Conservation (phyloP, 495 filamentous ascomycete genomes). For the Trichoderma reesei region DNA sequence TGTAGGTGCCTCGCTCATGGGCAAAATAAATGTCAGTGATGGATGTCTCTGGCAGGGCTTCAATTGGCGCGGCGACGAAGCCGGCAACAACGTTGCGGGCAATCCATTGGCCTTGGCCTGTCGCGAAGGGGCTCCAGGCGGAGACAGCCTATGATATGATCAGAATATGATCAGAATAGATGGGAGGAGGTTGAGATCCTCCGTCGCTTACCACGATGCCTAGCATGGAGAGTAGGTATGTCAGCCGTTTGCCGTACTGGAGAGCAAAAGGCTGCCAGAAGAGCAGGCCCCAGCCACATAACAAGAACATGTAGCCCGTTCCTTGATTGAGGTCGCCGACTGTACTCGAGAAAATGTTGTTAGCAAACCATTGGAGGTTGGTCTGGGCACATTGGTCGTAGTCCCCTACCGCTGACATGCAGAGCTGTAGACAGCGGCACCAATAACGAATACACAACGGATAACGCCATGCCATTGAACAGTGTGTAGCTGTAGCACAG, state of each 20-base stretch:
- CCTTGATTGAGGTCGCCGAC: slow-evolving; percentile 34
- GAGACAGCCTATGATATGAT: slow-evolving; percentile 20
- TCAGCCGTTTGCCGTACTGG: slow-evolving; percentile 55
- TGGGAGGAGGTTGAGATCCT: neutral
- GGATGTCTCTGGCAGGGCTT: slow-evolving; percentile 52
- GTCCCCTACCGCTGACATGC: slow-evolving; percentile 34
- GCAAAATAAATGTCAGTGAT: slow-evolving; percentile 61
- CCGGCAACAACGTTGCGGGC: slow-evolving; percentile 50
- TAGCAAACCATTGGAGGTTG: neutral
- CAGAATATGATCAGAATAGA: neutral
- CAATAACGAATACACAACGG: slow-evolving; percentile 53
- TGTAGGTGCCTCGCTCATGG: slow-evolving; percentile 54
- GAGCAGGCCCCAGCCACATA: slow-evolving; percentile 53
- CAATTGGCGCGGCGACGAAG: slow-evolving; percentile 57
- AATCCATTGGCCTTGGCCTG: slow-evolving; percentile 53
- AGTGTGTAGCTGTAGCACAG: slow-evolving; percentile 38
- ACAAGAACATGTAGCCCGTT: slow-evolving; percentile 55
- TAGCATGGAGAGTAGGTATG: slow-evolving; percentile 48
- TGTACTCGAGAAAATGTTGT: neutral
- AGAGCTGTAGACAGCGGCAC: slow-evolving; percentile 48
- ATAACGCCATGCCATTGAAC: slow-evolving; percentile 48
- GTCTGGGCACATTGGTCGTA: slow-evolving; percentile 31
- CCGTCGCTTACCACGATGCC: slow-evolving; percentile 23
- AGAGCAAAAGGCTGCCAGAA: slow-evolving; percentile 63
- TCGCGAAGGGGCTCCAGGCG: slow-evolving; percentile 37